Conservation (phyloP, 2,329 filamentous ascomycete genomes). For the Ophiostoma australiae region DNA sequence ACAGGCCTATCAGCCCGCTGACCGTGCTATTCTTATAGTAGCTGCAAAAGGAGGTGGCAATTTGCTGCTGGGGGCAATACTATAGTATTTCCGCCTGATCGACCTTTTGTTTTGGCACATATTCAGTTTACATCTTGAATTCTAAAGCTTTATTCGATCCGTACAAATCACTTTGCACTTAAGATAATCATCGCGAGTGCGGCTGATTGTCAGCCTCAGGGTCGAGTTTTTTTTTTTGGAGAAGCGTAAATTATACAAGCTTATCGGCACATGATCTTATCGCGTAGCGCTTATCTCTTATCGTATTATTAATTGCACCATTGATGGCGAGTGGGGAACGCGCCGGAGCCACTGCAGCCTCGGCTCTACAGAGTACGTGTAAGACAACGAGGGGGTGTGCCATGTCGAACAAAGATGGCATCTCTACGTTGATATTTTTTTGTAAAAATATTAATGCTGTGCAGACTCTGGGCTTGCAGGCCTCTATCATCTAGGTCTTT, state of each 20-base stretch:
- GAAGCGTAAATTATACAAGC: conserved; percentile 16
- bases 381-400: conserved; percentile 6
- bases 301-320: conserved; percentile 16
- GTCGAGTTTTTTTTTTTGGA: not conserved
- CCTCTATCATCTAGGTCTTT: not conserved
- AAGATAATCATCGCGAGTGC: not conserved
- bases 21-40: not conserved
- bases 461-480: not conserved
- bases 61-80: not conserved
- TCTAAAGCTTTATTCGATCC: not conserved
- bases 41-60: conserved; percentile 11
- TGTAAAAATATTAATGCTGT: not conserved
- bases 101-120: too few species aligned
- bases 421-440: not conserved
- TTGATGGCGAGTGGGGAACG: conserved; percentile 3
- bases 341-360: not conserved
- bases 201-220: conserved; percentile 5
- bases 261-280: conserved; percentile 28
- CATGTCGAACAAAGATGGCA: not conserved
- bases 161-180: too few species aligned
- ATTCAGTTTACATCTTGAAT: not conserved
- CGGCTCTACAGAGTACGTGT: not conserved
- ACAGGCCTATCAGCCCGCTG: not conserved
- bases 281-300: conserved; percentile 25
- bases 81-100: too few species aligned